Evolutionary conservation across 169 alveolate genomes (phyloP).

Genomic region (Eimeria zaria): DNA sequence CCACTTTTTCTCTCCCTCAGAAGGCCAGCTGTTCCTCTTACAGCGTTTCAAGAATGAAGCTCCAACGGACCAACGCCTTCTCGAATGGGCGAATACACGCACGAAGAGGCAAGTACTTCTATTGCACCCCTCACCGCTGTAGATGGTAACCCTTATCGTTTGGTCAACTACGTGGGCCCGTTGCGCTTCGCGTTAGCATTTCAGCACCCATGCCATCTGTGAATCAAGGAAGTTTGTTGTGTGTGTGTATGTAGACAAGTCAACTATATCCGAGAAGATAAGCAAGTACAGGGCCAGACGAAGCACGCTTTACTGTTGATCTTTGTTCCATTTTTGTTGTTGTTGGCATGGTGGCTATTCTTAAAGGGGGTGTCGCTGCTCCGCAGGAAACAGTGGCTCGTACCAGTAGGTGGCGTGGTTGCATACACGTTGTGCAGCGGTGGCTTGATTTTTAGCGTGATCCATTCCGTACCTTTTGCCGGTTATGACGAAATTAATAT

Average conservation of each 20-base stretch:
- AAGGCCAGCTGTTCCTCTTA: constrained; percentile 25
- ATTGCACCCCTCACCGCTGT: neutral
- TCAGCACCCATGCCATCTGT: neutral
- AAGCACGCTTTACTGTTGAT: neutral
- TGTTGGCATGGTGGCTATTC: constrained; percentile 32
- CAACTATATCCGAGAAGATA: neutral
- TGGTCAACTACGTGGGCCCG: neutral
- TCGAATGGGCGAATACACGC: constrained; percentile 62
- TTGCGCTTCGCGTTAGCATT: neutral
- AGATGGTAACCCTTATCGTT: neutral
- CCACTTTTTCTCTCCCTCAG: constrained; percentile 22
- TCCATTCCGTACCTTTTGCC: constrained; percentile 54
- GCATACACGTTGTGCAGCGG: constrained; percentile 78
- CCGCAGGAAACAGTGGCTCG: constrained; percentile 66
- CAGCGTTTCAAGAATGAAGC: constrained; percentile 68
- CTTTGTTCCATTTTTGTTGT: constrained; percentile 23
- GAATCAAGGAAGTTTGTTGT: neutral
- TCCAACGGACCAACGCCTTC: constrained; percentile 49
- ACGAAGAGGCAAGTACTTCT: constrained; percentile 16
- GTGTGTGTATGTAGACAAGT: constrained; percentile 48
- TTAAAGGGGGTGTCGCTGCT: constrained; percentile 30
- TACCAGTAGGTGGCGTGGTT: constrained; percentile 53
- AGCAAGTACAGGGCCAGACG: constrained; percentile 1
- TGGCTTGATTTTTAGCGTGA: constrained; percentile 39
- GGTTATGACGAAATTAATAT: constrained; percentile 50